A percentile compares a stretch with the other conserved stretches of the same genome.
phyloP scores from a whole-genome alignment of 2,329 filamentous ascomycete genomes.

The Aspergillus novofumigatus region DNA sequence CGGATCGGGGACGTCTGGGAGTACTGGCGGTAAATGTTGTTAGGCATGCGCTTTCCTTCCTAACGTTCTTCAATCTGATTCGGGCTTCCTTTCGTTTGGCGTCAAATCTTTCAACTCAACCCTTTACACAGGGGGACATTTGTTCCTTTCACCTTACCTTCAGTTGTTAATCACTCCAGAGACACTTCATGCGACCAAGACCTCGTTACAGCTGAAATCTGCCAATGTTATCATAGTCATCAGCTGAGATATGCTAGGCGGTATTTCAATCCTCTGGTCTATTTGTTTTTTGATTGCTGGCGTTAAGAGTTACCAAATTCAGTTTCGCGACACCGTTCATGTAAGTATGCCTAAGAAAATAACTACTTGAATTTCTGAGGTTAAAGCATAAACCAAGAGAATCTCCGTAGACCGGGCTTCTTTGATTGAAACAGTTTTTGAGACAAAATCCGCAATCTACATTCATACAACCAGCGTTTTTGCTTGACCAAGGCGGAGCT shows the following conservation, averaged over 20 bases:
- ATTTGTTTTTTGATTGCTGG: conserved; percentile 1
- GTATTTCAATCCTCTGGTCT: conserved; percentile 11
- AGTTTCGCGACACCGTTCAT: background rate
- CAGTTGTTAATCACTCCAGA: background rate
- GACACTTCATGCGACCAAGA: background rate
- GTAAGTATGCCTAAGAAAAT: background rate
- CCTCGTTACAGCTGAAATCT: conserved; percentile 1
- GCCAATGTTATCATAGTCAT: background rate
- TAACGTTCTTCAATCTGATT: conserved; percentile 2
- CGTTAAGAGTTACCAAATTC: background rate
- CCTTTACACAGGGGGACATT: conserved; percentile 4
- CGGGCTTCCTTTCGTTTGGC: conserved; percentile 1
- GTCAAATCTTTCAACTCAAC: conserved; percentile 4
- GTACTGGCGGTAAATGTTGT: conserved; percentile 69
- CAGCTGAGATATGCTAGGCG: conserved; percentile 13
- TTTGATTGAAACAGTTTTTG: background rate
- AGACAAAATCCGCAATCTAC: background rate
- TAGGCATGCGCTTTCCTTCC: conserved; percentile 39
- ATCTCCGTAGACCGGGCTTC: background rate
- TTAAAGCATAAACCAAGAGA: background rate
- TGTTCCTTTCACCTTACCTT: background rate
- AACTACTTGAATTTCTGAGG: background rate
- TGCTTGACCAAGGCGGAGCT: background rate
- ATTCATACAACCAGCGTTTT: background rate
- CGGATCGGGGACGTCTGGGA: conserved; percentile 48